Base-by-base conservation (phyloP, 1,284 basidiomycete species). In the Apiotrichum porosum region DNA sequence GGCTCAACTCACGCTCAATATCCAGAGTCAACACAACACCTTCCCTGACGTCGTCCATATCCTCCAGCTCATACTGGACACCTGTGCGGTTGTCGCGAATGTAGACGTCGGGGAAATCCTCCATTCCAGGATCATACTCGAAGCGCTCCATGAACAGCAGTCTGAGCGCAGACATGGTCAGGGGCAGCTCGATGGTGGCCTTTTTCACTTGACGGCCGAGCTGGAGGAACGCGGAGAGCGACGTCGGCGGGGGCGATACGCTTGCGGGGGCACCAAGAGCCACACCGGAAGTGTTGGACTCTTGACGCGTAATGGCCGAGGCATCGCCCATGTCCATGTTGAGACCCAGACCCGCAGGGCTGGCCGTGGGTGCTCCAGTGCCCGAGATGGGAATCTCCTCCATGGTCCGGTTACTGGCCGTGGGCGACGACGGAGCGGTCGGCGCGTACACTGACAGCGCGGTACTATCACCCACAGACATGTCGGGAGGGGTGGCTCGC, bases 71-170 rank as follows among this genome's bases (percentile, higher is more conserved):
- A 66, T 97, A 98, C 65, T 91, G 86, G 43, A 97, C 87, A 9
- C 91, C 90, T 51, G 86, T 92, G 28, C 81, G 82, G 4, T 85
- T 84, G 74, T 97, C 94, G 9, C 90, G 85, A 49, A 97, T 85
- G 66, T 97, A 97, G 46, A 98, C 94, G 17, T 88, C 85, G 10
- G 94, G 94, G 65, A 97, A 97, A 63, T 95, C 88, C 49, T 91
- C 91, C 73, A 86, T 80, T 1, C 88, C 85, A 0, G 94, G 90
- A 63, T 88, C 93, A 69, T 95, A 97, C 31, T 88, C 84, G 64
- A 98, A 98, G 61, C 84, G 86, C 74, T 97, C 93, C 62, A 97
- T 88, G 65, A 98, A 98, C 21, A 97, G 74, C 63, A 95, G 55
- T 31, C 58, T 54, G 6, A 73, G 48, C 17, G 58, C 52, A 6